Evolutionary conservation across 495 filamentous ascomycete species (phyloP).

Genomic region (Daldinia concentrica): DNA sequence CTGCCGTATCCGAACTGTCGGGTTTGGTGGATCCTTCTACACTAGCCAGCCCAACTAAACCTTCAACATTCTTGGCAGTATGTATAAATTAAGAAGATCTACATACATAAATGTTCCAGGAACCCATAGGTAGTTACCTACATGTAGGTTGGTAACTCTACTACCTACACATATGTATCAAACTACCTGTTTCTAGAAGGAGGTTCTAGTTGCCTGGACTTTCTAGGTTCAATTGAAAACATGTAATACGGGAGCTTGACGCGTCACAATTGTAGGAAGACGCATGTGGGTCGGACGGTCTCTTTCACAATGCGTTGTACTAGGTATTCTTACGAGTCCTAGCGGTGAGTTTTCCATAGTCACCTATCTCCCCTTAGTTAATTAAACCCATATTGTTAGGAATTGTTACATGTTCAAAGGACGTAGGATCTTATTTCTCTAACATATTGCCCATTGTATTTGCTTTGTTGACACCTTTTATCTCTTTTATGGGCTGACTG

Average conservation of each 20-base stretch:
- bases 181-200: not conserved
- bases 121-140: no score
- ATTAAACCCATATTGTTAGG: no score
- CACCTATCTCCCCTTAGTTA: no score
- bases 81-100: not conserved
- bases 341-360: no score
- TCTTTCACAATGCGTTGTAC: not conserved
- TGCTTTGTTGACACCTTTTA: not conserved
- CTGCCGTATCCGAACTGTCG: conserved; percentile 34
- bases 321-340: not conserved
- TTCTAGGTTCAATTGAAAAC: not conserved
- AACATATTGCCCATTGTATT: not conserved
- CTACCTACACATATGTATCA: no score
- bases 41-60: conserved; percentile 8
- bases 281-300: not conserved
- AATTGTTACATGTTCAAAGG: not conserved
- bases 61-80: conserved; percentile 7
- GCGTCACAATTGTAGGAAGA: not conserved
- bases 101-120: no score
- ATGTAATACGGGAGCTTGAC: not conserved
- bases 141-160: no score
- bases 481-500: not conserved
- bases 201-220: not conserved
- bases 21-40: conserved; percentile 25
- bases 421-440: not conserved